Percentiles rank a stretch among this genome's conserved stretches.
phyloP scores from a whole-genome alignment of 352 stramenopile genomes.

The Thalassiosira sp. region DNA sequence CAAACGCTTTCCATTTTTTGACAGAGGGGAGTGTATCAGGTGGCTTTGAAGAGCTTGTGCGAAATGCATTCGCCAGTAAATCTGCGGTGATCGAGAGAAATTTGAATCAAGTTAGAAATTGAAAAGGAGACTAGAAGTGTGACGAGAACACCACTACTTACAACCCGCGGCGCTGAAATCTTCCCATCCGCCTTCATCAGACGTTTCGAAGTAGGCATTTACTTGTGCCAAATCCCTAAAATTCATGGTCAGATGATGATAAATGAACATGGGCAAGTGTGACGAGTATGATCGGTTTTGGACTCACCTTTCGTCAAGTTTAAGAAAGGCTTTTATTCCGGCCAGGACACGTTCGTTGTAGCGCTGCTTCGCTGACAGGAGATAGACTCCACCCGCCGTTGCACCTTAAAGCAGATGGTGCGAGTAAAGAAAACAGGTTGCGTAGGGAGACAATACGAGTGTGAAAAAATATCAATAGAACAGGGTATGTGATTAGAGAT shows the following conservation, averaged over 20 bases:
- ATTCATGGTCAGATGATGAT: conserved; percentile 9
- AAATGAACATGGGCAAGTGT: not conserved
- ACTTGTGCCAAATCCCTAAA: conserved; percentile 50
- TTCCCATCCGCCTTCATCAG: conserved; percentile 69
- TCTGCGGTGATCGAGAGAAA: conserved; percentile 22
- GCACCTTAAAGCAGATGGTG: too few relatives aligned
- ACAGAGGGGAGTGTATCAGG: conserved; percentile 72
- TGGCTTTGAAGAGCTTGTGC: conserved; percentile 62
- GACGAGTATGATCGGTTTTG: not conserved
- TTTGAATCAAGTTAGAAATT: not conserved
- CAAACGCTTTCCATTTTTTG: conserved; percentile 81
- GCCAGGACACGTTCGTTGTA: conserved; percentile 77
- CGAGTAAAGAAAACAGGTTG: too few relatives aligned
- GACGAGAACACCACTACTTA: too few relatives aligned
- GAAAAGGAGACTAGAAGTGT: not conserved
- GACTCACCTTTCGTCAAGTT: conserved; percentile 31
- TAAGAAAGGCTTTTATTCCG: conserved; percentile 67
- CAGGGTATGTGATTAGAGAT: too few relatives aligned
- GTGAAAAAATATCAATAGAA: too few relatives aligned
- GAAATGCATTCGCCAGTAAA: conserved; percentile 77
- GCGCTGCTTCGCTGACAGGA: conserved; percentile 63
- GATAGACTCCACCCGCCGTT: conserved; percentile 62
- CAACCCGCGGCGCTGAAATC: conserved; percentile 69
- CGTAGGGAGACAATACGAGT: too few relatives aligned
- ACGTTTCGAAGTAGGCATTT: conserved; percentile 59